These are phyloP conservation scores for Ambispora gerdemannii DNA, from an alignment of 192 early-diverging fungal species.

Conservation along the genomic window DNA sequence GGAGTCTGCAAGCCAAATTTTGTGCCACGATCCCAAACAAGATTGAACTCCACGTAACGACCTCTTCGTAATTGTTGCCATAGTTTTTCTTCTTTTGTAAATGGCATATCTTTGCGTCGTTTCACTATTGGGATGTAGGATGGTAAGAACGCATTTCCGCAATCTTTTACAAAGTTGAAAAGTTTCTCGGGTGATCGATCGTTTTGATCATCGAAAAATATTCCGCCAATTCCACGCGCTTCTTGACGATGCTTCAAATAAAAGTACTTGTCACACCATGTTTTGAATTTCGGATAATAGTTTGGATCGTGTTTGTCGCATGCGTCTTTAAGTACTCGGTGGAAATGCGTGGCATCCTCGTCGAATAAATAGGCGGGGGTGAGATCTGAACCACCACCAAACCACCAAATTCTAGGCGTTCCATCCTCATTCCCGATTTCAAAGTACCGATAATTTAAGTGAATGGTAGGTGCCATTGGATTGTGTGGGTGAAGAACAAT, in stretches of 20 bases:
- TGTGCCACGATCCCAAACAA: slow-evolving; percentile 95
- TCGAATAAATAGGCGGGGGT: slow-evolving; percentile 88
- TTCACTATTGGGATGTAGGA: slow-evolving; percentile 90
- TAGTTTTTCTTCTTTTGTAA: slow-evolving; percentile 67
- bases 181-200: slow-evolving; percentile 68
- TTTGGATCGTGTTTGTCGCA: slow-evolving; percentile 83
- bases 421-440: slow-evolving; percentile 68
- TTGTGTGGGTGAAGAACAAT: slow-evolving; percentile 95
- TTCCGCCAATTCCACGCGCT: slow-evolving; percentile 91
- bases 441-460: slow-evolving; percentile 98
- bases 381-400: slow-evolving; percentile 94
- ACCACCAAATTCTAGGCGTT: slow-evolving; percentile 82
- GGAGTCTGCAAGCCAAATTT: slow-evolving; percentile 98
- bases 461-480: slow-evolving; percentile 93
- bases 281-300: slow-evolving; percentile 90
- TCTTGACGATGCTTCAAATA: slow-evolving; percentile 81
- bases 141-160: slow-evolving; percentile 73
- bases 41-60: slow-evolving; percentile 96
- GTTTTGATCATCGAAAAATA: slow-evolving; percentile 97
- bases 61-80: slow-evolving; percentile 97
- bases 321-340: slow-evolving; percentile 83
- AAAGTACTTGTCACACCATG: slow-evolving; percentile 98
- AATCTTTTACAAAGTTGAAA: slow-evolving; percentile 81
- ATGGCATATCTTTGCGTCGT: slow-evolving; percentile 75
- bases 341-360: slow-evolving; percentile 93